Evolutionary conservation across 2,329 filamentous ascomycete species (phyloP).

Genomic region (Helotiales sp.): DNA sequence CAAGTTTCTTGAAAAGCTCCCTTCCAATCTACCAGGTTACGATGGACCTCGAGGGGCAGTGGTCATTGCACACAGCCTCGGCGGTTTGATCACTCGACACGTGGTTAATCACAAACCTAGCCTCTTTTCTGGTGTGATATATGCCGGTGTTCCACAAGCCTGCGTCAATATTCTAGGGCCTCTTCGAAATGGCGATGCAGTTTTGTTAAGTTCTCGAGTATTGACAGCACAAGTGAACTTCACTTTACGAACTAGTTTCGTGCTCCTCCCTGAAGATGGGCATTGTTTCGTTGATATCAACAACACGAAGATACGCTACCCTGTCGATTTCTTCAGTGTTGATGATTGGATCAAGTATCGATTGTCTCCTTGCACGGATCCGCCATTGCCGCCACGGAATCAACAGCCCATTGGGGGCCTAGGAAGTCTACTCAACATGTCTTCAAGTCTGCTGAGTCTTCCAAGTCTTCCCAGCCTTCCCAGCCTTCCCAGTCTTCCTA

Average conservation of each 20-base stretch:
- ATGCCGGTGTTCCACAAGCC: constrained; percentile 79
- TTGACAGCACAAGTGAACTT: constrained; percentile 94
- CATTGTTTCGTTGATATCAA: constrained; percentile 78
- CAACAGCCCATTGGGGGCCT: constrained; percentile 30
- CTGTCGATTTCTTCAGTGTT: constrained; percentile 79
- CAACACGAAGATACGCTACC: constrained; percentile 75
- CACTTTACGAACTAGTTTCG: constrained; percentile 81
- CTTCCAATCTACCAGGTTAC: constrained; percentile 62
- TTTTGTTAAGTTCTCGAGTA: constrained; percentile 84
- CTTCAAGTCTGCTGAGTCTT: constrained; percentile 25
- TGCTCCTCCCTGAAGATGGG: constrained; percentile 82
- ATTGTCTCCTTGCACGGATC: constrained; percentile 73
- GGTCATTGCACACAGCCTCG: constrained; percentile 84
- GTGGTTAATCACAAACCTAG: constrained; percentile 84
- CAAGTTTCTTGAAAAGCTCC: constrained; percentile 70
- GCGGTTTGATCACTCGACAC: constrained; percentile 84
- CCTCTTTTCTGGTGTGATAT: constrained; percentile 82
- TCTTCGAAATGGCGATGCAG: constrained; percentile 87
- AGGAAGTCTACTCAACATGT: constrained; percentile 41
- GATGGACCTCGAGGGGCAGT: constrained; percentile 64
- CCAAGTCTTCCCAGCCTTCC: too few species aligned
- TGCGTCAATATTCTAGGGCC: constrained; percentile 93
- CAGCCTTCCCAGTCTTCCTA: constrained; percentile 28
- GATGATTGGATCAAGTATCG: constrained; percentile 78
- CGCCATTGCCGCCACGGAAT: constrained; percentile 60